Evolutionary conservation across 2,329 filamentous ascomycete species (phyloP).

Genomic region (Cladosporium sp.): DNA sequence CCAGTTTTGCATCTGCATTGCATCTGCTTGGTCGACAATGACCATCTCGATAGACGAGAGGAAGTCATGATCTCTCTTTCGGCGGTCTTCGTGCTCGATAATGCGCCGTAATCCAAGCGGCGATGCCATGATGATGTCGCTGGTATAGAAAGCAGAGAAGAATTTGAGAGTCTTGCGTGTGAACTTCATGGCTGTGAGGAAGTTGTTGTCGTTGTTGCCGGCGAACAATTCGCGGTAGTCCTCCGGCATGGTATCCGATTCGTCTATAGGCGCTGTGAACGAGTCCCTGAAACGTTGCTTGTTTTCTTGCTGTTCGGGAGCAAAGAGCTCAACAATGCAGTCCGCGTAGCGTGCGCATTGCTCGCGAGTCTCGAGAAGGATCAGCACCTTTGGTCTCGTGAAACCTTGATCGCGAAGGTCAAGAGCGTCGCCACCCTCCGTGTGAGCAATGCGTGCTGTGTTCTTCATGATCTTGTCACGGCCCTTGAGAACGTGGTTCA

Average conservation of each 20-base stretch:
- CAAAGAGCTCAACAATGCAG: slow-evolving; percentile 68
- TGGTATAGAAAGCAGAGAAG: slow-evolving; percentile 93
- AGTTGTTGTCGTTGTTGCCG: slow-evolving; percentile 97
- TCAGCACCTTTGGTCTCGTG: slow-evolving; percentile 86
- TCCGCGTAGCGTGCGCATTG: slow-evolving; percentile 76
- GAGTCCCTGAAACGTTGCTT: slow-evolving; percentile 85
- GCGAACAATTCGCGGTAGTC: slow-evolving; percentile 88
- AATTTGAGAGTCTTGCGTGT: slow-evolving; percentile 94
- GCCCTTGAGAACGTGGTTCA: slow-evolving; percentile 93
- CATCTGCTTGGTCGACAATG: slow-evolving; percentile 86
- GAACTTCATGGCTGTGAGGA: slow-evolving; percentile 92
- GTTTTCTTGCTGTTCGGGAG: slow-evolving; percentile 91
- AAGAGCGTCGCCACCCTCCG: slow-evolving; percentile 57
- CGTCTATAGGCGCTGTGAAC: slow-evolving; percentile 67
- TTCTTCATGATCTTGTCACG: slow-evolving; percentile 90
- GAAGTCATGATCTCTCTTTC: slow-evolving; percentile 79
- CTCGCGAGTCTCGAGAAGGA: slow-evolving; percentile 83
- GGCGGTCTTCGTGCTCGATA: slow-evolving; percentile 72
- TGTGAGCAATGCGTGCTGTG: slow-evolving; percentile 70
- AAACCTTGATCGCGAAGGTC: slow-evolving; percentile 92
- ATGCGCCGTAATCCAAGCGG: slow-evolving; percentile 86
- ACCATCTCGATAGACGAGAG: slow-evolving; percentile 89
- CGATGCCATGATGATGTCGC: slow-evolving; percentile 89
- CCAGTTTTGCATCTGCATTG: slow-evolving; percentile 97
- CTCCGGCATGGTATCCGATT: slow-evolving; percentile 69